These are phyloP conservation scores for Macaranga tanarius DNA, from an alignment of 441 rosid species.

Conservation along the genomic window DNA sequence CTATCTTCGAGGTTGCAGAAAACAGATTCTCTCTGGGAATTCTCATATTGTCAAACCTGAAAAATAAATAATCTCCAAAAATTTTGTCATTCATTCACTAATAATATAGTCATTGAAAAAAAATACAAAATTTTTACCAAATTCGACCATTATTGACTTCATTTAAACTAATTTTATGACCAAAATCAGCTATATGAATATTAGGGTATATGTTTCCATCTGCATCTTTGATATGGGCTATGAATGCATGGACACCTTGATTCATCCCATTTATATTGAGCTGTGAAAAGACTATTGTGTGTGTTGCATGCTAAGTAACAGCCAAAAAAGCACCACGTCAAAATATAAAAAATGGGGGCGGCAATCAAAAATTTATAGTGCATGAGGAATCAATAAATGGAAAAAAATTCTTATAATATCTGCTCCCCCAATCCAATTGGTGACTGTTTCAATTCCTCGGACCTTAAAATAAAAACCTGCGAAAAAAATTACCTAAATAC, in stretches of 20 bases:
- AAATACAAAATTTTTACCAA: constrained; percentile 45
- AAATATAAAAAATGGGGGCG: constrained; percentile 8
- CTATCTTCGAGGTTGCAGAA: no score
- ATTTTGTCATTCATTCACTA: neutral
- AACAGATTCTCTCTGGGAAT: no score
- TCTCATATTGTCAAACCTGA: no score
- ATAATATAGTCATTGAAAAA: constrained; percentile 6
- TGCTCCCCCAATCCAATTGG: constrained; percentile 98
- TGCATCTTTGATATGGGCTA: constrained; percentile 76
- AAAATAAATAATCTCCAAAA: constrained; percentile 15
- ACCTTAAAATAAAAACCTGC: constrained; percentile 45
- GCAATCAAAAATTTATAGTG: neutral
- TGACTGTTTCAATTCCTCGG: constrained; percentile 84
- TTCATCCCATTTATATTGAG: constrained; percentile 68
- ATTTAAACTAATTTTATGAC: constrained; percentile 93
- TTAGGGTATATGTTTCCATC: constrained; percentile 75
- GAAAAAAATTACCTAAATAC: neutral
- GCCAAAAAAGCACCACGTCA: constrained; percentile 25
- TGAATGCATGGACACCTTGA: constrained; percentile 94
- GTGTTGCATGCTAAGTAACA: constrained; percentile 99
- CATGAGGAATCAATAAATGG: constrained; percentile 1
- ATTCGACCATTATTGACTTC: constrained; percentile 97
- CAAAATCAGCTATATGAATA: constrained; percentile 84
- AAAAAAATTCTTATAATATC: constrained; percentile 52
- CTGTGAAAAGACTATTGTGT: constrained; percentile 85